phyloP scores from a whole-genome alignment of 176 grass and related monocot species.

The Poa pratensis region DNA sequence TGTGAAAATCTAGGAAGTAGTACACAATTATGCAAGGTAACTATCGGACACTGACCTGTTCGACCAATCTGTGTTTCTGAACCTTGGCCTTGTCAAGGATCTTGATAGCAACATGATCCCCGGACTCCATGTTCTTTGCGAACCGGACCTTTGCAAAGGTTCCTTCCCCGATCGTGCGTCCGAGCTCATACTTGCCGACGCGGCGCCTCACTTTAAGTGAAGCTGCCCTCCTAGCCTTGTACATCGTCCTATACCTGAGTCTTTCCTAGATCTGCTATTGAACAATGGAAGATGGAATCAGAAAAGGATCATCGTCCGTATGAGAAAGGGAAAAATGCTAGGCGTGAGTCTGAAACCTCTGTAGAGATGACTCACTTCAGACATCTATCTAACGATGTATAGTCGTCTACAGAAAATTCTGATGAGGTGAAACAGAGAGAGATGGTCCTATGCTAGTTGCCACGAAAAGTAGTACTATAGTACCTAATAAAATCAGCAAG shows the following conservation, averaged over 20 bases:
- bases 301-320: not conserved
- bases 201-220: conserved; percentile 60
- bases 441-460: not conserved
- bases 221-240: conserved; percentile 58
- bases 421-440: not conserved
- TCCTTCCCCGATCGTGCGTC: conserved; percentile 83
- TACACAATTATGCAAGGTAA: not conserved
- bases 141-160: conserved; percentile 82
- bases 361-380: not conserved
- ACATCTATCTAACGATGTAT: no score
- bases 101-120: conserved; percentile 80
- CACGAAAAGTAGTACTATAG: not conserved
- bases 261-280: conserved; percentile 27
- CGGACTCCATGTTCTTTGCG: conserved; percentile 70
- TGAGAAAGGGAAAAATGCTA: not conserved
- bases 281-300: not conserved
- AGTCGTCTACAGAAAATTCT: not conserved
- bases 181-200: conserved; percentile 85
- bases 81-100: conserved; percentile 91
- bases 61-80: conserved; percentile 72
- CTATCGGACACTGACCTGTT: conserved; percentile 53
- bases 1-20: conserved; percentile 11
- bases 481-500: not conserved
- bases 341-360: not conserved
- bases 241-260: conserved; percentile 46